A percentile compares a stretch with the other conserved stretches of the same genome.
Evolutionary conservation across 495 filamentous ascomycete species (phyloP).

Genomic region (Talaromyces liani): DNA sequence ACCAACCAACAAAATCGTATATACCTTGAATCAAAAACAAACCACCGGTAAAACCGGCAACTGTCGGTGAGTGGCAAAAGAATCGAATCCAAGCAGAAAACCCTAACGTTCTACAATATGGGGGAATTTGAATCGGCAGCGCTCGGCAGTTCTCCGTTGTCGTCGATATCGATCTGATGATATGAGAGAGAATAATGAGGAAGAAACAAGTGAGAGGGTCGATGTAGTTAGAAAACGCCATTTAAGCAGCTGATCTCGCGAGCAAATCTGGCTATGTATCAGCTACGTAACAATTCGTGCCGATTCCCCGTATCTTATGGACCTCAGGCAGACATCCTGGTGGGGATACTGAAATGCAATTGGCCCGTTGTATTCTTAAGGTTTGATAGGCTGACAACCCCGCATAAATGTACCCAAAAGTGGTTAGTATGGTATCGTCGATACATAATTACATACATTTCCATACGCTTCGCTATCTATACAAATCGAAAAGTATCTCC

Average conservation of each 20-base stretch:
- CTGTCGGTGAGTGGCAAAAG: neutral
- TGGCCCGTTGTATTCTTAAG: neutral
- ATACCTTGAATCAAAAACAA: neutral
- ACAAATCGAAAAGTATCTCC: slow-evolving; percentile 76
- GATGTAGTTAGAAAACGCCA: too few species aligned
- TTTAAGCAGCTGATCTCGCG: slow-evolving; percentile 2
- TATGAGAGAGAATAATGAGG: neutral
- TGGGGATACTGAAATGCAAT: neutral
- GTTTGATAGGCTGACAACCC: neutral
- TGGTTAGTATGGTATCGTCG: neutral
- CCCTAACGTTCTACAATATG: neutral
- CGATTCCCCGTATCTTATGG: neutral
- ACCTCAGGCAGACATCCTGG: neutral
- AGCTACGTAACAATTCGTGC: neutral
- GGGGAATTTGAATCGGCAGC: neutral
- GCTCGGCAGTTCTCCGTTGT: neutral
- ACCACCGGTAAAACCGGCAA: neutral
- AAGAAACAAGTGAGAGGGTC: neutral
- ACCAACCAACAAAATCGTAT: neutral
- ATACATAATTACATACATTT: neutral
- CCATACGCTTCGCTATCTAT: slow-evolving; percentile 14
- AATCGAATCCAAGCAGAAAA: neutral
- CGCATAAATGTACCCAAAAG: neutral
- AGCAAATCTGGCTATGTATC: neutral
- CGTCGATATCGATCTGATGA: neutral